Percentiles rank a stretch among this genome's conserved stretches.
phyloP scores from a whole-genome alignment of 495 filamentous ascomycete species.

The Aspergillus sparsus region DNA sequence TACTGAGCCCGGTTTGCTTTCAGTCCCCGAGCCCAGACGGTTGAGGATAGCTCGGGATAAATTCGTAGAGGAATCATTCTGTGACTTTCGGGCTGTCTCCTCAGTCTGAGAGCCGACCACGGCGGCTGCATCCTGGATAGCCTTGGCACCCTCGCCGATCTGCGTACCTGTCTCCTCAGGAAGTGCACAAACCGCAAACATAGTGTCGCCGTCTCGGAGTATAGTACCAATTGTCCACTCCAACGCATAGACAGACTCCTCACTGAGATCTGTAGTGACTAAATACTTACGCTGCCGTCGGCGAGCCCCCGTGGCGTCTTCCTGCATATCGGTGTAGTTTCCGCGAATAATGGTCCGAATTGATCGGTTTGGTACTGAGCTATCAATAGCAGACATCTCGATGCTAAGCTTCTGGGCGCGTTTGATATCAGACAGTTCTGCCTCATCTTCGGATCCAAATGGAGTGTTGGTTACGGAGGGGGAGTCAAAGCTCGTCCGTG shows the following conservation, averaged over 20 bases:
- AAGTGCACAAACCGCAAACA: conserved; percentile 87
- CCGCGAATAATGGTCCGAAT: conserved; percentile 88
- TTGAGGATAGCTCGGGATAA: conserved; percentile 38
- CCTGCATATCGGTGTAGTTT: conserved; percentile 70
- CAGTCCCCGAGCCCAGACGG: conserved; percentile 39
- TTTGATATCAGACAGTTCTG: conserved; percentile 78
- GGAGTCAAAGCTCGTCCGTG: conserved; percentile 76
- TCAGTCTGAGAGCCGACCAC: conserved; percentile 56
- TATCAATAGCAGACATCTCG: conserved; percentile 70
- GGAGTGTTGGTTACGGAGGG: conserved; percentile 73
- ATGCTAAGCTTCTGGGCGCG: conserved; percentile 82
- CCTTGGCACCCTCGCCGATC: conserved; percentile 60
- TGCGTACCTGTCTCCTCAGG: conserved; percentile 69
- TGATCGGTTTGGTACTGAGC: conserved; percentile 74
- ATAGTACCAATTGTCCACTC: conserved; percentile 98
- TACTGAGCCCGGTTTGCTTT: conserved; percentile 45
- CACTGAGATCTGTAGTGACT: conserved; percentile 88
- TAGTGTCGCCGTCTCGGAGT: conserved; percentile 90
- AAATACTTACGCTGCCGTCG: conserved; percentile 83
- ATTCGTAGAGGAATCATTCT: conserved; percentile 26
- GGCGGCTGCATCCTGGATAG: conserved; percentile 70
- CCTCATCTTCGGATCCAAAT: conserved; percentile 82
- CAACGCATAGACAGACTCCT: conserved; percentile 89
- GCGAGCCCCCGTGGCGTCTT: conserved; percentile 71
- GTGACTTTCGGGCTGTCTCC: conserved; percentile 37